Conservation (phyloP, 2,329 filamentous ascomycete genomes). For the Colletotrichum shisoi region DNA sequence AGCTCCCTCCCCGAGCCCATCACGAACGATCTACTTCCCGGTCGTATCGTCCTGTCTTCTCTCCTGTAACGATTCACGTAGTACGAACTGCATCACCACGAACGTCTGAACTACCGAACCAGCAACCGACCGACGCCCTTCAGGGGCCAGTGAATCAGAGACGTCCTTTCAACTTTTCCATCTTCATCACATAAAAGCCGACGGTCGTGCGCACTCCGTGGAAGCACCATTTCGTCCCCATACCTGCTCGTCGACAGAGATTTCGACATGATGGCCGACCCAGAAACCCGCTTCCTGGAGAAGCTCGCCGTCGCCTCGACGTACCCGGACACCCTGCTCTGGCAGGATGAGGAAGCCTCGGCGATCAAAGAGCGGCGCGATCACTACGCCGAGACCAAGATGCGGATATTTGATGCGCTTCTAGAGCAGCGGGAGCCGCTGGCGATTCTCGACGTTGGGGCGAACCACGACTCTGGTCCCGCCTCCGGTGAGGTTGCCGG, state of each 20-base stretch:
- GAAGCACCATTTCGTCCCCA: neutral
- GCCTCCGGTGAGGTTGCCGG: neutral
- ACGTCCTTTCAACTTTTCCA: too few relatives aligned
- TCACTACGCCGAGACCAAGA: conserved; percentile 20
- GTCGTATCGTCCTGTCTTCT: neutral
- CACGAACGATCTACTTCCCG: neutral
- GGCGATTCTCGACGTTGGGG: conserved; percentile 24
- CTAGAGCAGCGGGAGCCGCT: conserved; percentile 11
- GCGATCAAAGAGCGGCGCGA: neutral
- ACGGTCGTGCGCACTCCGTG: neutral
- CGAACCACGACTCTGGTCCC: neutral
- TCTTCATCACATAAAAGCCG: neutral
- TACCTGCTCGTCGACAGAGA: neutral
- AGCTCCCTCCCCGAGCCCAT: neutral
- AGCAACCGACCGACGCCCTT: neutral
- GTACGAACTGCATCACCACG: neutral
- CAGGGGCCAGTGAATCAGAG: neutral
- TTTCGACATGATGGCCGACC: neutral
- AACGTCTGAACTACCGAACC: too few relatives aligned
- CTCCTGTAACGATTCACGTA: neutral
- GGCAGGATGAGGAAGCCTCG: neutral
- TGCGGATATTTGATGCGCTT: conserved; percentile 1
- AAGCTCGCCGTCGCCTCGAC: conserved; percentile 22
- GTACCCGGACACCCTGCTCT: conserved; percentile 26
- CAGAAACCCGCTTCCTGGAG: conserved; percentile 7